Base-by-base conservation (phyloP, 2,329 filamentous ascomycete genomes). In the Neonectria sp. region DNA sequence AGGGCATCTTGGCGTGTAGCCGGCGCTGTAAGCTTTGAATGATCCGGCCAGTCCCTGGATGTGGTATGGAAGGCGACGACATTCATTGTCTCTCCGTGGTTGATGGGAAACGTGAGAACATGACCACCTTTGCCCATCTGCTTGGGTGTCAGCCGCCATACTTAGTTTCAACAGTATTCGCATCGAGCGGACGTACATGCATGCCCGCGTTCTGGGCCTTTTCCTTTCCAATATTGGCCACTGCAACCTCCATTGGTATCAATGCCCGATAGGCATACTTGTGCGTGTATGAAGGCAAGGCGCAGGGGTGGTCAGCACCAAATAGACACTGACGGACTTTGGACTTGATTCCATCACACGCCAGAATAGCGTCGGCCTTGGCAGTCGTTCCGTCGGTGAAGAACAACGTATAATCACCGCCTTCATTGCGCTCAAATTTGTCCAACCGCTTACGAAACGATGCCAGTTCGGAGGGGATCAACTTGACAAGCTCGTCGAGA, bases 71-170 rank as follows among this genome's bases (percentile, higher is more conserved):
- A 79, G 37, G 87, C 86, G 1, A 86, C 86, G 4, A 87, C 83
- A 68, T 91, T 91, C 78, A 91, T 83, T 0, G 84, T 85, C 33
- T 82, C 80, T 11, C 88, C 87, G 25, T 59, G 60, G 51, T 59
- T 63, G 13, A 63, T 56, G 15, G 60, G 60, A 43, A 63, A 63
- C 9, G 55, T 67, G n/a, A 63, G 27, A 15, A 91, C 76, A 70
- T 91, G 89, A 0, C 86, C 87, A 48, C 82, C 78, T 2, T 83
- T 83, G 0, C 88, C 89, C 68, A 79, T 71, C 77, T 80, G 11
- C 4, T 15, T 17, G 15, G 2, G 51, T 24, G 27, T 65, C 25
- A 65, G 56, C n/a, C 13, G n/a, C 11, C 7, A 4, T 29, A 2
- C 13, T 48, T 27, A 2, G 21, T n/a, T 15, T 13, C 31, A 12